These are phyloP conservation scores for Pseudoscleropodium purum DNA, from an alignment of 225 moss, liverwort and hornwort species.

Conservation along the genomic window DNA sequence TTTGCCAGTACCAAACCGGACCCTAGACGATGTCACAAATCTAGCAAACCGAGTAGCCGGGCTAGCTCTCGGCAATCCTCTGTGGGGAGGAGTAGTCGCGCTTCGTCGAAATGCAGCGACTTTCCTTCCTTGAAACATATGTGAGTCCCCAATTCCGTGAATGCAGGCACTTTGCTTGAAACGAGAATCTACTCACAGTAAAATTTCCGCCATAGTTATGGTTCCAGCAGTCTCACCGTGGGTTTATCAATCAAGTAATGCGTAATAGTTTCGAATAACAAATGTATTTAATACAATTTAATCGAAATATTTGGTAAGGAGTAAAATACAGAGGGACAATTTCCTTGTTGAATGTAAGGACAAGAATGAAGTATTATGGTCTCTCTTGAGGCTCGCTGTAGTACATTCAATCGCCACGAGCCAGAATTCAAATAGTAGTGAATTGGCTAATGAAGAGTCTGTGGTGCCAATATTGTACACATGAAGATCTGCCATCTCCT, in stretches of 20 bases:
- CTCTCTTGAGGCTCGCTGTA: slow-evolving; percentile 3
- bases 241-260: background rate
- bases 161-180: background rate
- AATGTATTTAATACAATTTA: background rate
- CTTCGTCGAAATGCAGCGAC: background rate
- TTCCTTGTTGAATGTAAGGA: background rate
- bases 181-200: background rate
- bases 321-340: background rate
- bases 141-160: background rate
- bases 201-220: background rate
- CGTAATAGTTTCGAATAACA: background rate
- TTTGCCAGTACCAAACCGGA: background rate
- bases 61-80: background rate
- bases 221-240: background rate
- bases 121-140: background rate
- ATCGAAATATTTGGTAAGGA: background rate
- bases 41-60: background rate
- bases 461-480: slow-evolving; percentile 2
- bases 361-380: slow-evolving; percentile 3
- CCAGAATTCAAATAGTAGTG: background rate
- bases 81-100: background rate
- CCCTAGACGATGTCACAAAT: background rate
- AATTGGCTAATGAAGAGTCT: background rate
- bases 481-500: background rate
- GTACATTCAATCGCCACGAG: background rate